phyloP scores from a whole-genome alignment of 306 rosid genomes.

The Rubus idaeus region DNA sequence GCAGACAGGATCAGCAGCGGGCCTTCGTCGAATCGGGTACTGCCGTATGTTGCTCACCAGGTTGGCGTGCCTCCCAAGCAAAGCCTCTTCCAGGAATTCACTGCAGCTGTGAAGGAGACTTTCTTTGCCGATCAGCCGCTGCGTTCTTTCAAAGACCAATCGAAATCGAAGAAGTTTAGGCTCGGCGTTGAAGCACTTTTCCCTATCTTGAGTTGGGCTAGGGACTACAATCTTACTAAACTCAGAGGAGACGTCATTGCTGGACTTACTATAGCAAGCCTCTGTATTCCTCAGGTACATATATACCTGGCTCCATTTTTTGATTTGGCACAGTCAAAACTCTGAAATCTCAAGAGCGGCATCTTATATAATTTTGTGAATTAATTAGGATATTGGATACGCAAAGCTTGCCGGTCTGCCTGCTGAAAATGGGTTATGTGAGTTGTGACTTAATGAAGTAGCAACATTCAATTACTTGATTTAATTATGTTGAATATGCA shows the following conservation, averaged over 20 bases:
- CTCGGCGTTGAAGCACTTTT: constrained; percentile 51
- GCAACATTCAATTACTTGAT: too few relatives aligned
- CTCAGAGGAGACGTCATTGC: constrained; percentile 52
- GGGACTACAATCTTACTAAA: constrained; percentile 38
- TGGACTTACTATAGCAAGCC: constrained; percentile 77
- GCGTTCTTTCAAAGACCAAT: constrained; percentile 41
- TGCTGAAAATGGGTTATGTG: constrained; percentile 32
- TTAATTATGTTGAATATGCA: background rate
- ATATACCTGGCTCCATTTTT: background rate
- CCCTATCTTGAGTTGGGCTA: constrained; percentile 60
- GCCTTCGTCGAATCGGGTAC: background rate
- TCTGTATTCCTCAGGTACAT: constrained; percentile 79
- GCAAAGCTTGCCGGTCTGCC: constrained; percentile 40
- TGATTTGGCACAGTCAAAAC: background rate
- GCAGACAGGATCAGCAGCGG: background rate
- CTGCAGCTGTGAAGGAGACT: constrained; percentile 25
- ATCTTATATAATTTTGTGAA: background rate
- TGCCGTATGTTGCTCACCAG: constrained; percentile 12
- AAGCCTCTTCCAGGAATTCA: constrained; percentile 25
- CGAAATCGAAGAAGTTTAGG: constrained; percentile 26
- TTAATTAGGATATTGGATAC: constrained; percentile 31
- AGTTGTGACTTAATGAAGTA: constrained; percentile 11
- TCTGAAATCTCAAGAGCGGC: background rate
- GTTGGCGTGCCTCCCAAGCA: constrained; percentile 32
- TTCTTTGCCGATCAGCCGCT: constrained; percentile 47